A percentile compares a stretch with the other conserved stretches of the same genome.
Evolutionary conservation across 225 moss, liverwort and hornwort species (phyloP).

Genomic region (Antitrichia curtipendula): DNA sequence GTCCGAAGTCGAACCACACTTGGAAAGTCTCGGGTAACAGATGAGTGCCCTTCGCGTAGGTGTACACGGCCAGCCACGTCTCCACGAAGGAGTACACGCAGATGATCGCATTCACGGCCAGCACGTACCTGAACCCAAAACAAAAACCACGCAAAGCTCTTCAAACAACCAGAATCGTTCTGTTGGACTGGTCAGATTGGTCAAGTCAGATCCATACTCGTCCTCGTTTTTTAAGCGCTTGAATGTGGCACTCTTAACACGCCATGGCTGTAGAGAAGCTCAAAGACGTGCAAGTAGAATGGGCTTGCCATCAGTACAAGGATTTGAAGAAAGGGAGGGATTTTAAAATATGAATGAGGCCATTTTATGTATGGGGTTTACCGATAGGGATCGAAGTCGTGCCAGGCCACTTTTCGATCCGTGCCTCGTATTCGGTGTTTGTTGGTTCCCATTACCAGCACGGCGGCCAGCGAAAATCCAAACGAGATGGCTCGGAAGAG

Average conservation of each 20-base stretch:
- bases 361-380: not conserved
- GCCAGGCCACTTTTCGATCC: conserved; percentile 23
- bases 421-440: conserved; percentile 11
- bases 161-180: not conserved
- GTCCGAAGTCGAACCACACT: conserved; percentile 52
- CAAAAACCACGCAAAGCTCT: not conserved
- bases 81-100: conserved; percentile 54
- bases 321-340: not conserved
- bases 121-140: conserved; percentile 16
- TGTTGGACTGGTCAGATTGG: not conserved
- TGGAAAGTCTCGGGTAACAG: conserved; percentile 42
- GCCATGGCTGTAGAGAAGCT: not conserved
- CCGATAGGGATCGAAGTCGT: conserved; percentile 53
- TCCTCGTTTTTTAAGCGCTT: not conserved
- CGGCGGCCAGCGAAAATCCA: conserved; percentile 33
- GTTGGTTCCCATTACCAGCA: conserved; percentile 52
- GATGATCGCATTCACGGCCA: conserved; percentile 46
- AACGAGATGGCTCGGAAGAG: conserved; percentile 36
- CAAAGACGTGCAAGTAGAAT: not conserved
- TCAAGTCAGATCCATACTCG: not conserved
- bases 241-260: not conserved
- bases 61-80: conserved; percentile 41
- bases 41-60: conserved; percentile 8
- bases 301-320: not conserved
- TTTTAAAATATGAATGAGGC: not conserved